Evolutionary conservation across 805 yeast species (phyloP).

Genomic region (Nakazawaea wyomingensis): DNA sequence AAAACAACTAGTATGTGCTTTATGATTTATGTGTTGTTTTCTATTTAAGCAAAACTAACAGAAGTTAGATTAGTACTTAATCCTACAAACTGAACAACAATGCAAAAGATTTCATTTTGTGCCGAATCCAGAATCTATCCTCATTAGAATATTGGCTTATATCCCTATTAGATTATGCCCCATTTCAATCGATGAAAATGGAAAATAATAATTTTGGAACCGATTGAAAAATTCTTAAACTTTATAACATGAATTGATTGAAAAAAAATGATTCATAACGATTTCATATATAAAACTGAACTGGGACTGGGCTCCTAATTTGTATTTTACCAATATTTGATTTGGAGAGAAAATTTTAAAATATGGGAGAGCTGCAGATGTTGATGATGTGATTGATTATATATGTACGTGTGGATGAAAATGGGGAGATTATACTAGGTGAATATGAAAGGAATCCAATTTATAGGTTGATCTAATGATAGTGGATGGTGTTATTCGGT

Average conservation of each 20-base stretch:
- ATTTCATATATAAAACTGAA: no score
- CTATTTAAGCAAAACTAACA: no score
- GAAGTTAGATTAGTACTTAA: constrained; percentile 4
- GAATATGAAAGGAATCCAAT: constrained; percentile 54
- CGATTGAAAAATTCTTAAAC: no score
- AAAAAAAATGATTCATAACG: no score
- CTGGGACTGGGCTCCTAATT: no score
- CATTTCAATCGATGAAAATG: constrained; percentile 12
- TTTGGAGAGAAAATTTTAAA: no score
- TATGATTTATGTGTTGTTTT: no score
- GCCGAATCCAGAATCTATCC: constrained; percentile 19
- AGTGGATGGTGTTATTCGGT: constrained; percentile 43
- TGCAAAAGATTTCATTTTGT: constrained; percentile 25
- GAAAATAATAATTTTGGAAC: constrained; percentile 20
- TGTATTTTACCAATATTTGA: no score
- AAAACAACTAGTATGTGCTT: no score
- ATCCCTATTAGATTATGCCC: background rate
- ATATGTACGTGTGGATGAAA: constrained; percentile 51
- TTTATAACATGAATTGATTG: no score
- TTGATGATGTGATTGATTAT: no score
- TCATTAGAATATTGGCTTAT: constrained; percentile 18
- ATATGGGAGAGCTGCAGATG: no score
- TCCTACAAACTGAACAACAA: background rate
- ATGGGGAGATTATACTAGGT: constrained; percentile 49
- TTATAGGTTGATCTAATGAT: constrained; percentile 46